Conservation (phyloP, 352 stramenopile species). For the Albugo laibachii region DNA sequence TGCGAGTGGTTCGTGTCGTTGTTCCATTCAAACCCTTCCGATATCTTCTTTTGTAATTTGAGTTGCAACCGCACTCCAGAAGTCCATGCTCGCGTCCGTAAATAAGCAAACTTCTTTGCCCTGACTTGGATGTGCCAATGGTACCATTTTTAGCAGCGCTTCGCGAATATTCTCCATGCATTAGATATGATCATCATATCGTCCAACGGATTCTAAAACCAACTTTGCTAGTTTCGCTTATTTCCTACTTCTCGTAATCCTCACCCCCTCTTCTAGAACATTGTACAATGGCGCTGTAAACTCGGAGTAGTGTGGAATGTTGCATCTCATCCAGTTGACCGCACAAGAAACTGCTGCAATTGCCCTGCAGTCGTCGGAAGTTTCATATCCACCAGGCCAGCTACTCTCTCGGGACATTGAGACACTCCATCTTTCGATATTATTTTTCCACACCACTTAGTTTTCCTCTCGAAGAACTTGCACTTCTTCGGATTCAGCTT, state of each 20-base stretch:
- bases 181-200: constrained; percentile 1
- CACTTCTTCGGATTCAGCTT: constrained; percentile 1
- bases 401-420: constrained; percentile 2
- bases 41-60: constrained; percentile 2
- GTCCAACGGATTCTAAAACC: constrained; percentile 1
- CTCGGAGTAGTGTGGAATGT: constrained; percentile 9
- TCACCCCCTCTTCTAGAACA: constrained; percentile 3
- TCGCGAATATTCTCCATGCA: constrained; percentile 1
- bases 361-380: constrained; percentile 4
- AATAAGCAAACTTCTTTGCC: constrained; percentile 10
- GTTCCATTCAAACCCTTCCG: constrained; percentile 1
- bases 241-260: constrained; percentile 7
- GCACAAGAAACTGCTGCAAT: constrained; percentile 14
- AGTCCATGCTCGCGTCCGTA: constrained; percentile 8
- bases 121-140: constrained; percentile 6
- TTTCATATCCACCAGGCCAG: constrained; percentile 1
- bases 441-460: neutral
- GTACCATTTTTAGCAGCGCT: constrained; percentile 6
- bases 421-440: constrained; percentile 1
- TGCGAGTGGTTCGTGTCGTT: constrained; percentile 8
- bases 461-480: neutral
- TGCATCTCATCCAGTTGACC: constrained; percentile 15
- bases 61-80: constrained; percentile 7
- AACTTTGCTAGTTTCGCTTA: constrained; percentile 1
- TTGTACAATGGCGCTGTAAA: constrained; percentile 6